Base-by-base conservation (phyloP, 306 rosid species). In the Cucumis melo region DNA sequence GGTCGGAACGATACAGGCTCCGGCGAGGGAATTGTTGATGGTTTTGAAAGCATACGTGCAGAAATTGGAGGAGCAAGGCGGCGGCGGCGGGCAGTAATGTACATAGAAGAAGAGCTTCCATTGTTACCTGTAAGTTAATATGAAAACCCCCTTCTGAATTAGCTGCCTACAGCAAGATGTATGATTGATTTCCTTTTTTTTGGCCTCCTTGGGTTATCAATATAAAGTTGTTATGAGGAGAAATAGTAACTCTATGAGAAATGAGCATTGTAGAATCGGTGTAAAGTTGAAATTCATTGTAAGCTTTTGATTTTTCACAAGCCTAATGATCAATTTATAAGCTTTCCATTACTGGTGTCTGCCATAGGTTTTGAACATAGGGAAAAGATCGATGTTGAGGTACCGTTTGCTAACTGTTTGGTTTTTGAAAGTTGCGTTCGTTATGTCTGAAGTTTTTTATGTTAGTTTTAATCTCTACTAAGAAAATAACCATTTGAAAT, bases 1-100 rank as follows among this genome's bases (percentile, higher is more conserved):
- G 62, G 97, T 94, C 2, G 80, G 88, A 20, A 94, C 97, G 1
- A 79, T 94, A 68, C 97, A 94, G 76, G 96, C 96, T 32, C 97
- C 97, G 36, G 89, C 96, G 2, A 90, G 97, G 81, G 95, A 91
- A 42, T 36, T 93, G 73, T 55, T 93, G 1, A 82, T 91, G 92
- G 82, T 87, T 60, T 87, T 93, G 82, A 86, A 88, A 60, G 98
- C 98, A 0, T 89, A 91, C 59, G 87, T 91, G 20, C 79, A 85
- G 81, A 93, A 91, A 73, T 80, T 93, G 66, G 97, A 93, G 82
- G 83, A 87, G 78, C 85, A 91, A 58, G 81, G 76, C 61, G 82
- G 83, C 19, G 78, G 77, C 61, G 66, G 41, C 0, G 78, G 56
- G 4, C 85, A 82, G 81, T 91, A 83, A 84, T 59, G 13, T 57